Conservation (phyloP, 192 early-diverging fungal species). For the Powellomyces hirtus region DNA sequence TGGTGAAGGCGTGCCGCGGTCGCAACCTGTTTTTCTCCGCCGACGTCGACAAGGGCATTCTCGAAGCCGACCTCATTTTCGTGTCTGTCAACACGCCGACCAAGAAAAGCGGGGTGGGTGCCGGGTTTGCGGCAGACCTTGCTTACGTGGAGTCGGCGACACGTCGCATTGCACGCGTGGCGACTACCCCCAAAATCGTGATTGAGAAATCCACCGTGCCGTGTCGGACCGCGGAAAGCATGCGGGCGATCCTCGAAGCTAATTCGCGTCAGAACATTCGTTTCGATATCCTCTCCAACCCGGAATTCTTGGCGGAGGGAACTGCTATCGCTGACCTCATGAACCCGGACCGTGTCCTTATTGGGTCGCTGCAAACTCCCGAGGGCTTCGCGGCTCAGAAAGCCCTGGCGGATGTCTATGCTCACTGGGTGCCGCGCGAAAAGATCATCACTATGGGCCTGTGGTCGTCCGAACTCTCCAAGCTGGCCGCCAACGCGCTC, state of each 20-base stretch:
- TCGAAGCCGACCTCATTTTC: conserved; percentile 82
- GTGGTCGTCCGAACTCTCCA: conserved; percentile 95
- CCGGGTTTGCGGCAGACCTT: conserved; percentile 80
- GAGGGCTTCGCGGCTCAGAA: conserved; percentile 75
- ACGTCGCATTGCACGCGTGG: conserved; percentile 76
- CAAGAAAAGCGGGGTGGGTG: conserved; percentile 72
- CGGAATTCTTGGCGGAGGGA: conserved; percentile 94
- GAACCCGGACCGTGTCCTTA: conserved; percentile 86
- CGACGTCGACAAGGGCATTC: conserved; percentile 74
- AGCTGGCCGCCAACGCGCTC: conserved; percentile 91
- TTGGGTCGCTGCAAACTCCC: conserved; percentile 72
- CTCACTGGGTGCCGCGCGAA: conserved; percentile 79
- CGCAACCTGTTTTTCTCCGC: conserved; percentile 87
- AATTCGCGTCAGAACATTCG: conserved; percentile 64
- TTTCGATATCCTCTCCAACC: conserved; percentile 90
- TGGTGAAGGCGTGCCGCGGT: conserved; percentile 71
- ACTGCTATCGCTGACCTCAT: conserved; percentile 82
- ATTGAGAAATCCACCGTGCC: conserved; percentile 95
- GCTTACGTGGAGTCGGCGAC: conserved; percentile 82
- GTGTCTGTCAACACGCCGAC: conserved; percentile 93
- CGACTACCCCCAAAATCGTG: conserved; percentile 80
- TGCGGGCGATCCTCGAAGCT: conserved; percentile 81
- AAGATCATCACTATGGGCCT: conserved; percentile 86
- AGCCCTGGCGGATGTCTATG: conserved; percentile 74
- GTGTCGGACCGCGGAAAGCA: conserved; percentile 82